Percentiles rank a stretch among this genome's conserved stretches.
Conservation (phyloP, 2,329 filamentous ascomycete species). For the Colletotrichum higginsianum region DNA sequence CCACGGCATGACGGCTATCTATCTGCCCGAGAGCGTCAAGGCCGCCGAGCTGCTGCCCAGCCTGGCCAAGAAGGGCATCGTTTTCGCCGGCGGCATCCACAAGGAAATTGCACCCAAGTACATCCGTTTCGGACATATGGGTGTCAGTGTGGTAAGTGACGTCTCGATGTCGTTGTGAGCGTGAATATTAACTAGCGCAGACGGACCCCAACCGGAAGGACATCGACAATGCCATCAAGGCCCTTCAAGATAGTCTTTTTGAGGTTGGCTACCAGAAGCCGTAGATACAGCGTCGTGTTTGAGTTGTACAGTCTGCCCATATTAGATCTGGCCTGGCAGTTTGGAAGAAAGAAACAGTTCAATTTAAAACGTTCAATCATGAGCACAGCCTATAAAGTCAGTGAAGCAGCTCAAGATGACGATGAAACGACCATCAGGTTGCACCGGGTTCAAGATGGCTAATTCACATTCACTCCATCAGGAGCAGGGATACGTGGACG, state of each 20-base stretch:
- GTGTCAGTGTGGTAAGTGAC: conserved; percentile 82
- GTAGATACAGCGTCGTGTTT: conserved; percentile 44
- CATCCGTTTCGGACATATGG: conserved; percentile 98
- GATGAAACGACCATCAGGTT: background rate
- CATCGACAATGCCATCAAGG: conserved; percentile 86
- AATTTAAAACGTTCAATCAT: background rate
- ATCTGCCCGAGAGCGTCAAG: conserved; percentile 87
- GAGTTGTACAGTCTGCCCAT: background rate
- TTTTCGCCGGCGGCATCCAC: conserved; percentile 96
- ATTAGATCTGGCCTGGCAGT: conserved; percentile 5
- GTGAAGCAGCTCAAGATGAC: background rate
- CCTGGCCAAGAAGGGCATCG: conserved; percentile 86
- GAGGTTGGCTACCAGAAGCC: conserved; percentile 79
- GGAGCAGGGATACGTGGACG: background rate
- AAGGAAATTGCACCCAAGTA: conserved; percentile 96
- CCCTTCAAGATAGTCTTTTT: conserved; percentile 79
- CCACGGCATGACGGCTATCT: conserved; percentile 98
- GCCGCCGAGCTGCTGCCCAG: conserved; percentile 88
- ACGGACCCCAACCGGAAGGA: conserved; percentile 85
- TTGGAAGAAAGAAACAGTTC: background rate
- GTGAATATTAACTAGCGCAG: conserved; percentile 50
- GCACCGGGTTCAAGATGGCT: background rate
- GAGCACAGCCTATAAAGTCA: background rate
- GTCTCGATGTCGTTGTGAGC: conserved; percentile 44
- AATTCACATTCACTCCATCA: background rate